Base-by-base conservation (phyloP, 2,329 filamentous ascomycete species). In the Pseudophaeomoniella oleicola region DNA sequence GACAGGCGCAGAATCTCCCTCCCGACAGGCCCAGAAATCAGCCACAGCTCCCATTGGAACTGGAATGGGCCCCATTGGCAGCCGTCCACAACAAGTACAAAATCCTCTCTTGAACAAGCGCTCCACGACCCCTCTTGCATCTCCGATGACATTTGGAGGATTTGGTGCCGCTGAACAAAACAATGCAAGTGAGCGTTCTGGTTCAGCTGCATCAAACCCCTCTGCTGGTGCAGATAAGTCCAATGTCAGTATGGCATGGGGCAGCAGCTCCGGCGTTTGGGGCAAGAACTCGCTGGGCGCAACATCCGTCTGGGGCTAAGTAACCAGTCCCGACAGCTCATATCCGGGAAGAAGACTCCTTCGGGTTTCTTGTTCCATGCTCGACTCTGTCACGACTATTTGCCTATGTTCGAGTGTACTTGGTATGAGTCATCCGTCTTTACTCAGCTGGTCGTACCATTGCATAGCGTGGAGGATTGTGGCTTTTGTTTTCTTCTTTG, bases 271-370 rank as follows among this genome's bases (percentile, higher is more conserved):
- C 45, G 80, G 78, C 29, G 83, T 88, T 32, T 94, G 87, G 87
- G 82, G 85, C 51, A 84, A 82, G 51, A 82, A 78, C 45, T 75
- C 76, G 35, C 75, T 92, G 42, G 83, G 86, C 45, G 85, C 92
- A 57, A 86, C 87, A 45, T 92, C 85, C 45, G 88, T 94, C 48
- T 96, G 87, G 87, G 87, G 87, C 49, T 94, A 78, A 50, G 39
- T n/a, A 5, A 32, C 16, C 16, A 11, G 13, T 11, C 5, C 5
- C 16, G 19, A n/a, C 15, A 5, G 19, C 19, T 36, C 15, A 10
- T 16, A 17, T 34, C 32, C 16, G 4, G 13, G 14, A 19, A 17
- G 12, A 19, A 34, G 32, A 18, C 13, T 12, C 19, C 32, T 9
- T 18, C 11, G 18, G 11, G 32, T 34, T 12, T 12, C 16, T 19